Base-by-base conservation (phyloP, 208 protist species). In the Wallacemonas rigidus region DNA sequence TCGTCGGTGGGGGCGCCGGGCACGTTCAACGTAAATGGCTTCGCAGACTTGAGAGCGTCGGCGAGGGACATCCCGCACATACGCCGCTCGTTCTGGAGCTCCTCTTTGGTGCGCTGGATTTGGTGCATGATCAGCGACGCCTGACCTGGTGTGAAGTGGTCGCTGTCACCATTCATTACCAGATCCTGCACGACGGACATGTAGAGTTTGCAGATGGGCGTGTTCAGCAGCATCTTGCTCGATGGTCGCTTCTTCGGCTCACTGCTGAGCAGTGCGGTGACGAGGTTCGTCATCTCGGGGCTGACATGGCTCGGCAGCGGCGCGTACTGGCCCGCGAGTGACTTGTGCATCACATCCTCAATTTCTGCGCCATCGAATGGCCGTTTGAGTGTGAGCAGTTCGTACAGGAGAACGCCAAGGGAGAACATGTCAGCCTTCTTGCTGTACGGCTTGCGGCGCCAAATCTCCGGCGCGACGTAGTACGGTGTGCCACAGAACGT, bases 401-500 rank as follows among this genome's bases (percentile, higher is more conserved):
- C 90, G 72, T 92, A 93, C 47, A 95, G 71, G 3, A 93, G 71
- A 7, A 89, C 81, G 17, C 90, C 90, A 2, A 97, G 69, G 12
- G 90, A 78, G 85, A 93, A 98, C 75, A 97, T 84, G 74, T 98
- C 95, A 11, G 79, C 79, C 79, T 97, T 97, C 57, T 88, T 80
- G 53, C 92, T 89, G 74, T 98, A 98, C 17, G 85, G 86, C 65
- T 93, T 87, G 50, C 90, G 71, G 11, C 83, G 78, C 77, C 87
- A 94, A 15, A 97, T 81, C 75, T 98, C 95, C 0, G 95, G 95
- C 11, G 88, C 80, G 39, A 98, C 61, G 79, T 97, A 98, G 74
- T 95, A 94, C 11, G 94, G 90, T 35, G 88, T 93, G 56, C 89
- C 92, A 51, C 81, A 86, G 67, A 88, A 82, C 11, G 87, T 88